These are phyloP conservation scores for Talaromyces verruculosus DNA, from an alignment of 2,329 filamentous ascomycete species.

Conservation along the genomic window DNA sequence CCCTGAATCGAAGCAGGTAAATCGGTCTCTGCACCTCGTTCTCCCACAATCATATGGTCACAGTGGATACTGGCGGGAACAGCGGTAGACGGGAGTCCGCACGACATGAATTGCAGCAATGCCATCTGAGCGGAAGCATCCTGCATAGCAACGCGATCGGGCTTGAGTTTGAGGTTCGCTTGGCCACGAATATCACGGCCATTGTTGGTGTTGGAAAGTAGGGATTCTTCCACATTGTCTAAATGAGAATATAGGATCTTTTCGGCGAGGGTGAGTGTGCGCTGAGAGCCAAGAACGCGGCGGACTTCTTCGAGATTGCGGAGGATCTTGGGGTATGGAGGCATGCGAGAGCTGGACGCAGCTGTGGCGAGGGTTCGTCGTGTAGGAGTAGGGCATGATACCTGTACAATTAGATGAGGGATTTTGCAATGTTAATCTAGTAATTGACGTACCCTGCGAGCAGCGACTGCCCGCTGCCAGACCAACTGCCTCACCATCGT, in stretches of 20 bases:
- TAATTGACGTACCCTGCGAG: conserved; percentile 35
- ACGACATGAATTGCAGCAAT: conserved; percentile 96
- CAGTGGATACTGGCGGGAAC: conserved; percentile 98
- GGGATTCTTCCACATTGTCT: conserved; percentile 82
- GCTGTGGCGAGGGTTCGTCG: conserved; percentile 41
- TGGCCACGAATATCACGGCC: conserved; percentile 79
- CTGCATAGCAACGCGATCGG: conserved; percentile 97
- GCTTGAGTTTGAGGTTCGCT: conserved; percentile 94
- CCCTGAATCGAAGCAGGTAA: conserved; percentile 79
- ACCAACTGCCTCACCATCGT: conserved; percentile 43
- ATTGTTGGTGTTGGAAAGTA: conserved; percentile 79
- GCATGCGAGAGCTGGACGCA: conserved; percentile 57
- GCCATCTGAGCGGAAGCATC: conserved; percentile 99
- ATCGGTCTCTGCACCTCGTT: conserved; percentile 84
- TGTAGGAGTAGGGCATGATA: conserved; percentile 23
- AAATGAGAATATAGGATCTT: conserved; percentile 98
- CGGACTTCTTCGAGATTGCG: conserved; percentile 73
- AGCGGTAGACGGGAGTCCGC: conserved; percentile 81
- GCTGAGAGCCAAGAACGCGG: conserved; percentile 64
- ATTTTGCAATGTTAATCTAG: no score
- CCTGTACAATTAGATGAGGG: no score
- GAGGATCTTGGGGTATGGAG: conserved; percentile 80
- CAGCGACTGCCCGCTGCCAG: conserved; percentile 40
- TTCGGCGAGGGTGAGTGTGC: conserved; percentile 81
- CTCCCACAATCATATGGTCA: conserved; percentile 97